These are phyloP conservation scores for Populus hybrid DNA, from an alignment of 441 rosid species.

Conservation along the genomic window DNA sequence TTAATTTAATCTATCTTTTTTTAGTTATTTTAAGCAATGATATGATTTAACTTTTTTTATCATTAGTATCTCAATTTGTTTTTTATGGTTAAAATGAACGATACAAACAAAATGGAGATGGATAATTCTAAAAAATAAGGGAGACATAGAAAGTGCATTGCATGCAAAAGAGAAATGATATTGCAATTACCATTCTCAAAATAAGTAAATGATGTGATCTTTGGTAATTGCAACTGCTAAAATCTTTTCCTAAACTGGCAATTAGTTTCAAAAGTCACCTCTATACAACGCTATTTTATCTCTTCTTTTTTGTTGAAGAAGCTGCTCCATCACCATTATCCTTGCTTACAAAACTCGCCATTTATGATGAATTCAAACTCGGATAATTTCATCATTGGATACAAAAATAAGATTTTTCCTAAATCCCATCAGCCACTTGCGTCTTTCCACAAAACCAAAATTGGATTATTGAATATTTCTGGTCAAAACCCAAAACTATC, in stretches of 20 bases:
- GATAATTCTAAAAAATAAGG: no score
- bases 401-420: no score
- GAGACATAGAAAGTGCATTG: background rate
- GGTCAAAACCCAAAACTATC: background rate
- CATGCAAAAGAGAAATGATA: background rate
- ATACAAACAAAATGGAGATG: background rate
- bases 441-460: background rate
- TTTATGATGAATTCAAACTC: background rate
- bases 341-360: background rate
- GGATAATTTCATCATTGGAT: background rate
- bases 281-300: background rate
- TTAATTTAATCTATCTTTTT: no score
- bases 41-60: background rate
- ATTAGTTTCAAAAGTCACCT: background rate
- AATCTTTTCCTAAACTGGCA: background rate
- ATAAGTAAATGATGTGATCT: no score
- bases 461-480: background rate
- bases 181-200: background rate
- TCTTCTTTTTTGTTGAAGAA: background rate
- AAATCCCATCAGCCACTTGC: background rate
- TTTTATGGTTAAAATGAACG: background rate
- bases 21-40: no score
- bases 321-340: background rate
- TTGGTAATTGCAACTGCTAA: background rate
- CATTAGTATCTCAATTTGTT: background rate